Evolutionary conservation across 2,329 filamentous ascomycete genomes (phyloP), one percentile per base, ranked within the genome.

Genomic region (Drechslerella coelobrocha): DNA sequence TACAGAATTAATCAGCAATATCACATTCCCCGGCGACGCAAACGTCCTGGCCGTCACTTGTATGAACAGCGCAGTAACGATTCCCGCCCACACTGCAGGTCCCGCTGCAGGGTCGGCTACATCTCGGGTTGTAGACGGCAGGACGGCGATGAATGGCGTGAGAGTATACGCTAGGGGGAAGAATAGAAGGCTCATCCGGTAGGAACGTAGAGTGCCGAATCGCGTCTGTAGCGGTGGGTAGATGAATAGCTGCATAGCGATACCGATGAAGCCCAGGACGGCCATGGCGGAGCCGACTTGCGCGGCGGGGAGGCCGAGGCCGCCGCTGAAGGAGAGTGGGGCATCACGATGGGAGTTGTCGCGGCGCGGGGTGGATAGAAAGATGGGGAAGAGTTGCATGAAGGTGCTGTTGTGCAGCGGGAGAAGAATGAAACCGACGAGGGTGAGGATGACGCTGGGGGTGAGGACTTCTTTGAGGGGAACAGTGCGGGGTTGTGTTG

Each of bases 211-310:
- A 0, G 88, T 89, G 31, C 90, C 90, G 1, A 91, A 83, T 1
- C 83, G 83, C 1, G 82, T 80, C 50, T 89, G 89, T 17, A 91
- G 79, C 27, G 80, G 79, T 0, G 90, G 89, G 76, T 92, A 93
- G 8, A 91, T 79, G 53, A 89, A 82, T 21, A 91, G 83, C 77
- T 91, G 89, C 48, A 94, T 81, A 0, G 82, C 80, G 37, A 94
- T 88, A n/a, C 91, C 91, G 45, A 93, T 86, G 52, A 85, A 79
- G 7, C 90, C 91, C 14, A 94, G 83, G 55, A 89, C 87, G 1
- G 90, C 87, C 81, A 92, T 91, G 2, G 89, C 89, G 45, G 90
- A 80, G n/a, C 90, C 90, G 29, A 94, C 88, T 1, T 85, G 84
- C 0, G 84, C 83, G 0, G 89, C 87, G 0, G 85, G 84, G 56